Conservation (phyloP, 371 early-diverging fungal genomes). For the Mucor velutinosus region DNA sequence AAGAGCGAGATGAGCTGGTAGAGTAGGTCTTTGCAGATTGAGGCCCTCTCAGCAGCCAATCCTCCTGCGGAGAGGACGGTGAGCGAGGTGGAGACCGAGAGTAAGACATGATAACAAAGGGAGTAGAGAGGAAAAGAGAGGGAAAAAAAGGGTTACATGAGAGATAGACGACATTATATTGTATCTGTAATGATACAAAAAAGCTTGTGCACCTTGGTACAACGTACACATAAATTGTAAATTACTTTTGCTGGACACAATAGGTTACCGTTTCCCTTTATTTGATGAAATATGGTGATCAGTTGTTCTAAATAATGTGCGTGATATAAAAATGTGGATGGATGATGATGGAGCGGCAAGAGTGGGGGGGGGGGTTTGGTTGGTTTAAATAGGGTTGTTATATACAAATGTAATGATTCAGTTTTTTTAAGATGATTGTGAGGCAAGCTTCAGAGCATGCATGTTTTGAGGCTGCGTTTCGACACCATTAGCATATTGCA, state of each 20-base stretch:
- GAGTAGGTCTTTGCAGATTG: constrained; percentile 34
- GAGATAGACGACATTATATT: background rate
- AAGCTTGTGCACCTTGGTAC: constrained; percentile 18
- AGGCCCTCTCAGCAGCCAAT: constrained; percentile 35
- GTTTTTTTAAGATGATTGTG: background rate
- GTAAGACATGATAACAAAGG: constrained; percentile 28
- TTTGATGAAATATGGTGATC: background rate
- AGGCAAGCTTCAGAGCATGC: constrained; percentile 36
- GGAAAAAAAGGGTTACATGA: background rate
- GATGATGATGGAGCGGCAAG: background rate
- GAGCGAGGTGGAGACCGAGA: constrained; percentile 42
- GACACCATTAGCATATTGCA: constrained; percentile 72
- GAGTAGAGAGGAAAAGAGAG: background rate
- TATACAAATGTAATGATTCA: constrained; percentile 2
- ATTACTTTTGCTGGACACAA: background rate
- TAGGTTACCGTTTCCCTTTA: background rate
- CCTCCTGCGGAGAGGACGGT: constrained; percentile 36
- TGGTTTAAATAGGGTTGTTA: background rate
- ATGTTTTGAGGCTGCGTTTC: constrained; percentile 35
- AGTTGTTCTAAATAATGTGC: background rate
- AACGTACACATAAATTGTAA: background rate
- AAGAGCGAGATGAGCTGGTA: constrained; percentile 39
- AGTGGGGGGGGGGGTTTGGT: background rate
- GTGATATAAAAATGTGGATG: background rate
- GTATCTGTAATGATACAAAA: background rate